Percentiles rank a stretch among this genome's conserved stretches.
phyloP scores from a whole-genome alignment of 305 asterid species.

The Fraxinus angustifolia region DNA sequence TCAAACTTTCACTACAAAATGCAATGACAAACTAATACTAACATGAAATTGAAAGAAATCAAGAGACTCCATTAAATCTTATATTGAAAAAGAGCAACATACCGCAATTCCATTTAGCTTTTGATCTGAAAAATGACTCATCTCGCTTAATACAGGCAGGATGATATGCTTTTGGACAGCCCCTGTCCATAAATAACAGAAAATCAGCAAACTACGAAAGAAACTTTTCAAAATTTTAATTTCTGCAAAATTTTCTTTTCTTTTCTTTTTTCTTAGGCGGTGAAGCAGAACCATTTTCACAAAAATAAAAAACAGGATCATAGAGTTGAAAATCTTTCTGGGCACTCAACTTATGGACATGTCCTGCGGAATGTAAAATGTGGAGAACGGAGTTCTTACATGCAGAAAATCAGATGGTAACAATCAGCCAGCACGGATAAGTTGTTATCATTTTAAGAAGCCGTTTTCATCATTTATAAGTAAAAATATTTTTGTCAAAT shows the following conservation, averaged over 20 bases:
- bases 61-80: constrained; percentile 2
- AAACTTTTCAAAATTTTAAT: neutral
- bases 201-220: constrained; percentile 11
- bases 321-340: neutral
- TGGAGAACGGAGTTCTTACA: neutral
- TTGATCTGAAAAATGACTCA: constrained; percentile 56
- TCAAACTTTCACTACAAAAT: neutral
- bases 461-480: neutral
- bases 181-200: constrained; percentile 43
- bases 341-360: neutral
- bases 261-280: neutral
- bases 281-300: neutral
- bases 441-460: neutral
- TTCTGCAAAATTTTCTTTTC: neutral
- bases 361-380: neutral
- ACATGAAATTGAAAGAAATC: constrained; percentile 3
- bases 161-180: constrained; percentile 85
- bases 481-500: neutral
- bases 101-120: constrained; percentile 80
- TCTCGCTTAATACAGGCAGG: constrained; percentile 74
- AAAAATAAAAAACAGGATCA: neutral
- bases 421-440: neutral
- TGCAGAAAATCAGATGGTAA: neutral
- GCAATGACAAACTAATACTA: neutral
- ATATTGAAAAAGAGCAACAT: constrained; percentile 23